Evolutionary conservation across 768 basidiomycete genomes (phyloP).

Genomic region (Filobasidium floriforme): DNA sequence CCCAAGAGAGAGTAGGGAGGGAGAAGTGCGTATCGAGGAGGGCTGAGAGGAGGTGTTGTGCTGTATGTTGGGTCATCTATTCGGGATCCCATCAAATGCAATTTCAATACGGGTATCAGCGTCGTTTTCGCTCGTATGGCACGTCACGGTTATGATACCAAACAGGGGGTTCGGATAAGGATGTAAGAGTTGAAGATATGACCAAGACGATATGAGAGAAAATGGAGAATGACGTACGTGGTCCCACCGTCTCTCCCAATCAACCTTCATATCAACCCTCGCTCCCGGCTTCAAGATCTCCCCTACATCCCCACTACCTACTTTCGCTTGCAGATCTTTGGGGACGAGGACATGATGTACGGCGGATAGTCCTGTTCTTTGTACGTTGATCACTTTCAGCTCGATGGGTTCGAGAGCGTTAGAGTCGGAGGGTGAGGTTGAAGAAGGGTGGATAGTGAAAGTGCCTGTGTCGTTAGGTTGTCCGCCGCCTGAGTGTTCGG

Average conservation of each 20-base stretch:
- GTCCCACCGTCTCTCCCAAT: slow-evolving; percentile 42
- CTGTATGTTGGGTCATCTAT: slow-evolving; percentile 42
- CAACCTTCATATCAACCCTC: slow-evolving; percentile 36
- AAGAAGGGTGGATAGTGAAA: slow-evolving; percentile 19
- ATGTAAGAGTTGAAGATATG: too few species aligned
- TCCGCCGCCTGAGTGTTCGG: slow-evolving; percentile 43
- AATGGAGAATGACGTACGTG: slow-evolving; percentile 29
- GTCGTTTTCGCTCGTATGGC: too few species aligned
- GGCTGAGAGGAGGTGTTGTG: slow-evolving; percentile 43
- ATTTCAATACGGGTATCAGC: too few species aligned
- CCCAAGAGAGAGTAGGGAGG: slow-evolving; percentile 41
- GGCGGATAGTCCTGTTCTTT: slow-evolving; percentile 33
- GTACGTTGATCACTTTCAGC: slow-evolving; percentile 20
- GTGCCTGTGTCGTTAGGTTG: slow-evolving; percentile 41
- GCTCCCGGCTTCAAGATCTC: slow-evolving; percentile 12
- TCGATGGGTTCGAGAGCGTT: not conserved
- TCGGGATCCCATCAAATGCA: too few species aligned
- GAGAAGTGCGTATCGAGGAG: slow-evolving; percentile 30
- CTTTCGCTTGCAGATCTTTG: slow-evolving; percentile 9
- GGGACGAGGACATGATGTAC: slow-evolving; percentile 38
- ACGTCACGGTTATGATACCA: too few species aligned
- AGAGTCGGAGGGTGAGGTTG: too few species aligned
- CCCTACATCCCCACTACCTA: slow-evolving; percentile 13
- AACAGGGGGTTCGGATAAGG: too few species aligned
- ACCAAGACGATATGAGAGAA: not conserved